These are phyloP conservation scores for Talaromyces thailandensis DNA, from an alignment of 495 filamentous ascomycete species.

Conservation along the genomic window DNA sequence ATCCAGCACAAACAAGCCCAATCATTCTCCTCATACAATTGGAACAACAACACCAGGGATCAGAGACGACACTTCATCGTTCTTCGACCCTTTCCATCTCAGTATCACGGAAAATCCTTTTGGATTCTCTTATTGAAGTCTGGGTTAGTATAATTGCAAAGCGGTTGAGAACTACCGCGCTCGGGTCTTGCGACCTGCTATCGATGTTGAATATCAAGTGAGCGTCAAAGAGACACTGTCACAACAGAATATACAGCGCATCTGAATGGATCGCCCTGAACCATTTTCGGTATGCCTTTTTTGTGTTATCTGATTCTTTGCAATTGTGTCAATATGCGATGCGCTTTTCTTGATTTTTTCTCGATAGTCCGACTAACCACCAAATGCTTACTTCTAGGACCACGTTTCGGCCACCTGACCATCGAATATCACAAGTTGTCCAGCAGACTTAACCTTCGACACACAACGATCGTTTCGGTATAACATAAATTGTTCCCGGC, in stretches of 20 bases:
- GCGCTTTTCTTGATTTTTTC: neutral
- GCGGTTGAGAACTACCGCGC: neutral
- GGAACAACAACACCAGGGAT: neutral
- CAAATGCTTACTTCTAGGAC: neutral
- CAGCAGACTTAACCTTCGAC: neutral
- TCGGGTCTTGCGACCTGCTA: neutral
- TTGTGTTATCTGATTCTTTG: neutral
- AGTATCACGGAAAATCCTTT: neutral
- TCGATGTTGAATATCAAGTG: neutral
- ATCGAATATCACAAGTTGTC: neutral
- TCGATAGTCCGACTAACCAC: neutral
- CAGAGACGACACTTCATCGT: neutral
- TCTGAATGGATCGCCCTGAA: neutral
- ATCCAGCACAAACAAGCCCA: neutral
- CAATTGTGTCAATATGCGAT: neutral
- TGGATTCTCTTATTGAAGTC: neutral
- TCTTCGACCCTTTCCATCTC: neutral
- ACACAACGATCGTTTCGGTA: neutral
- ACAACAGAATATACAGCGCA: neutral
- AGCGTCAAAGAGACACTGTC: neutral
- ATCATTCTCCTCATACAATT: neutral
- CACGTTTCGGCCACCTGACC: neutral
- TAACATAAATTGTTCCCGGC: constrained; percentile 14
- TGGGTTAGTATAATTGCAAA: neutral
- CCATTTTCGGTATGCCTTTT: neutral